Evolutionary conservation across 2,329 filamentous ascomycete species (phyloP), one percentile per base, ranked within the genome.

Genomic region (Chrysosporium keratinophilum): DNA sequence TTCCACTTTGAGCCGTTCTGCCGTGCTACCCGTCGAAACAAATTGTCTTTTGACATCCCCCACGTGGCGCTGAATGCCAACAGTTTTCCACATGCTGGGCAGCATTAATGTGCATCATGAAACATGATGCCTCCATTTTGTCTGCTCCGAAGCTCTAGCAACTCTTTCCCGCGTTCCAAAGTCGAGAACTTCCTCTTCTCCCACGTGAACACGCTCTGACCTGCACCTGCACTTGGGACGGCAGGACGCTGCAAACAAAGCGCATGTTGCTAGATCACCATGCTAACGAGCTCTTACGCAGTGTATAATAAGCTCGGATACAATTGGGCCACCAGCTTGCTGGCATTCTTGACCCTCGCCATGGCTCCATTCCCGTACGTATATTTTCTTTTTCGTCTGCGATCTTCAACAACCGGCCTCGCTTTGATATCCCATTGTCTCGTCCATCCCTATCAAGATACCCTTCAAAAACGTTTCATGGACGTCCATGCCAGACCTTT

Each of bases 361-460:
- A 74, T 74, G 71, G 59, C 67, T 39, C 72, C 72, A 19, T 74
- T 74, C 50, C 73, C 73, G 71, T 74, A 64, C 64, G 71, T 70
- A 48, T 33, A 15, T 23, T 45, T 31, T 34, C 23, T 37, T 37
- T 10, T 12, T 41, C 45, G 45, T 7, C 44, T 14, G 14, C 44
- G 34, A 20, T 34, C 49, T n/a, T n/a, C n/a, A n/a, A n/a, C n/a
- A n/a, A n/a, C n/a, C n/a, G n/a, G 51, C 11, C 37, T 37, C 42
- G 51, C 49, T 45, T 35, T 10, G 34, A 50, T 47, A 15, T 47
- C 10, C 10, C 14, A 7, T 19, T n/a, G n/a, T 7, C 9, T 17
- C 19, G 15, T 17, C 39, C 2, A 41, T 15, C 39, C n/a, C 9
- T 48, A 5, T 15, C 19, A 15, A 52, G 33, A 11, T 50, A 45